Conservation (phyloP, 164 flowering plant species). For the Cinnamomum micranthum region DNA sequence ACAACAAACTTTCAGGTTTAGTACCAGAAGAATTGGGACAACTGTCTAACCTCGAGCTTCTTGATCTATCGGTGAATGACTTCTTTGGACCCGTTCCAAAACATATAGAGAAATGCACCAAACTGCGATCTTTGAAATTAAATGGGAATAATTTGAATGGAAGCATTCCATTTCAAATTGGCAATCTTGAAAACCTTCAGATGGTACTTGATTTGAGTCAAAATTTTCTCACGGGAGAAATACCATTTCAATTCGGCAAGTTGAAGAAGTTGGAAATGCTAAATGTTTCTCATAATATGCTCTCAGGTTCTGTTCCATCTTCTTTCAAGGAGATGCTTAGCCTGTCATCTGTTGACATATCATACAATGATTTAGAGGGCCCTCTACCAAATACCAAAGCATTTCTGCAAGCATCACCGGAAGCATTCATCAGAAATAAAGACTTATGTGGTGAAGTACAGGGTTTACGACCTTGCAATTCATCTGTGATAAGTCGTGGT, state of each 20-base stretch:
- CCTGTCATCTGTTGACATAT: neutral
- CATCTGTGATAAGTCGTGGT: too few species aligned
- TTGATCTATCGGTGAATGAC: constrained; percentile 2
- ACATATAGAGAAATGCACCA: constrained; percentile 15
- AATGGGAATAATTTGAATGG: neutral
- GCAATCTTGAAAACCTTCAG: neutral
- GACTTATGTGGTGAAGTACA: constrained; percentile 40
- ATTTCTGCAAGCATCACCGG: constrained; percentile 7
- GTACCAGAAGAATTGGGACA: constrained; percentile 2
- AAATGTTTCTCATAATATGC: constrained; percentile 8
- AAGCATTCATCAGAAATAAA: constrained; percentile 14
- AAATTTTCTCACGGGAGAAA: constrained; percentile 2
- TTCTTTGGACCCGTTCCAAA: neutral
- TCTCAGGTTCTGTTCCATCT: neutral
- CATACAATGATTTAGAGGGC: neutral
- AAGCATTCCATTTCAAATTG: neutral
- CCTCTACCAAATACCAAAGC: neutral
- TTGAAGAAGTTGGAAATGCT: neutral
- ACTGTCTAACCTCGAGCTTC: neutral
- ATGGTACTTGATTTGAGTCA: neutral
- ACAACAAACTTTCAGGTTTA: neutral
- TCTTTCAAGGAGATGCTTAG: neutral
- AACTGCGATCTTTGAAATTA: constrained; percentile 6
- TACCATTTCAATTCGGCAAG: constrained; percentile 3
- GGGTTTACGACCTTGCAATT: too few species aligned